These are phyloP conservation scores for Scleroderma bovista DNA, from an alignment of 768 basidiomycete species.

Conservation along the genomic window DNA sequence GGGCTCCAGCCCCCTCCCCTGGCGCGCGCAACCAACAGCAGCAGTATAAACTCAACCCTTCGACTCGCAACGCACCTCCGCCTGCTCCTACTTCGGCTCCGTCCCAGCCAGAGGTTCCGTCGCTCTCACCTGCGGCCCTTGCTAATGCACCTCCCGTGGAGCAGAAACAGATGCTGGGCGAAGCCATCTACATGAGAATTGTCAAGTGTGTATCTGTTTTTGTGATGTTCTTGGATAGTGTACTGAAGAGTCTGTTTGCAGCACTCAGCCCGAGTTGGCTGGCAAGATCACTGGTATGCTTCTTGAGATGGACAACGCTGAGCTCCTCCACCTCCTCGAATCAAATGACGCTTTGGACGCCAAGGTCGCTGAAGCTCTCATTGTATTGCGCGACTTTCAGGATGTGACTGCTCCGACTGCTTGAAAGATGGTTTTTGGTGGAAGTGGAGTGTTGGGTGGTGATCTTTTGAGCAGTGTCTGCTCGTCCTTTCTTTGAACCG, in stretches of 20 bases:
- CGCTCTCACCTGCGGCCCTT: slow-evolving; percentile 58
- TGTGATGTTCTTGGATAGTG: slow-evolving; percentile 4
- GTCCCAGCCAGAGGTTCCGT: slow-evolving; percentile 44
- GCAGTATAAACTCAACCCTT: slow-evolving; percentile 28
- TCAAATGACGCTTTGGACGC: slow-evolving; percentile 72
- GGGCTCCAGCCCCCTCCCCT: slow-evolving; percentile 37
- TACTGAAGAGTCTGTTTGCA: slow-evolving; percentile 27
- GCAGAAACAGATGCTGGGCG: slow-evolving; percentile 99
- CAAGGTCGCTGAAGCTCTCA: slow-evolving; percentile 90
- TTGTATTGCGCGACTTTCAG: slow-evolving; percentile 80
- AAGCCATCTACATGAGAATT: slow-evolving; percentile 92
- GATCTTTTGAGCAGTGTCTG: slow-evolving; percentile 33
- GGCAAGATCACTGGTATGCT: slow-evolving; percentile 99
- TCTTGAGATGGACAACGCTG: slow-evolving; percentile 97
- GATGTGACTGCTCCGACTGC: slow-evolving; percentile 1
- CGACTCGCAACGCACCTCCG: slow-evolving; percentile 31
- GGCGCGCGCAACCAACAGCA: slow-evolving; percentile 30
- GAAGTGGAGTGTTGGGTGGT: slow-evolving; percentile 9
- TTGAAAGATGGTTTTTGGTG: slow-evolving; percentile 2
- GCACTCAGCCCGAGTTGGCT: slow-evolving; percentile 85
- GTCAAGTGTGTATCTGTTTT: slow-evolving; percentile 46
- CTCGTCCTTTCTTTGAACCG: slow-evolving; percentile 48
- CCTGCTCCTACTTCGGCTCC: slow-evolving; percentile 29
- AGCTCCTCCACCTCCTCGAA: slow-evolving; percentile 87
- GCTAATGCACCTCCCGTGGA: slow-evolving; percentile 63